Conservation (phyloP, 768 basidiomycete species). For the Calocybe indica region DNA sequence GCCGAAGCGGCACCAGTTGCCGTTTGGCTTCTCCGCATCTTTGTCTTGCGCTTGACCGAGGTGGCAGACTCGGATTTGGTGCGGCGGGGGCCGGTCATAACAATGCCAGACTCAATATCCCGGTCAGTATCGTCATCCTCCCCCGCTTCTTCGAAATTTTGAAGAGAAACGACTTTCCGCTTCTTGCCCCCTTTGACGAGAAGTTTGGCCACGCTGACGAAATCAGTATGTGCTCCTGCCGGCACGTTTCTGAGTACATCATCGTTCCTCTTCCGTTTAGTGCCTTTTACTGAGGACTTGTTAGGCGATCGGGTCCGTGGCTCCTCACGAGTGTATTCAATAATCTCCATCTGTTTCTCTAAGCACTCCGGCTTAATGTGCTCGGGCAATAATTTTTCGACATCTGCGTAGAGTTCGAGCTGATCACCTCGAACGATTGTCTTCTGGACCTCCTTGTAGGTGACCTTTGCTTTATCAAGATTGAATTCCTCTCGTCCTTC, state of each 20-base stretch:
- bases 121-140: constrained; percentile 65
- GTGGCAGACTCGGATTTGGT: constrained; percentile 39
- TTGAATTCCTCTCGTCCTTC: constrained; percentile 89
- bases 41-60: constrained; percentile 26
- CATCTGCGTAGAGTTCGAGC: constrained; percentile 91
- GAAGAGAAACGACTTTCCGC: constrained; percentile 28
- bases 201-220: constrained; percentile 63
- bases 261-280: constrained; percentile 69
- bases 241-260: constrained; percentile 70
- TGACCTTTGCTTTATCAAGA: constrained; percentile 80
- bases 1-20: constrained; percentile 22
- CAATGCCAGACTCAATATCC: constrained; percentile 53
- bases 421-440: constrained; percentile 80
- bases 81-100: constrained; percentile 40
- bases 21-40: constrained; percentile 41
- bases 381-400: constrained; percentile 77
- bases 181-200: constrained; percentile 43
- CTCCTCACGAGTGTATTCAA: constrained; percentile 57
- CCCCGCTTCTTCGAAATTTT: constrained; percentile 46
- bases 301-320: constrained; percentile 30
- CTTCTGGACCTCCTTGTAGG: constrained; percentile 85
- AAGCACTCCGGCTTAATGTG: constrained; percentile 71
- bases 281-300: constrained; percentile 24
- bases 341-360: constrained; percentile 80
- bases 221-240: constrained; percentile 60